These are phyloP conservation scores for Phytopythium mirpurense DNA, from an alignment of 352 stramenopile species.

Conservation along the genomic window DNA sequence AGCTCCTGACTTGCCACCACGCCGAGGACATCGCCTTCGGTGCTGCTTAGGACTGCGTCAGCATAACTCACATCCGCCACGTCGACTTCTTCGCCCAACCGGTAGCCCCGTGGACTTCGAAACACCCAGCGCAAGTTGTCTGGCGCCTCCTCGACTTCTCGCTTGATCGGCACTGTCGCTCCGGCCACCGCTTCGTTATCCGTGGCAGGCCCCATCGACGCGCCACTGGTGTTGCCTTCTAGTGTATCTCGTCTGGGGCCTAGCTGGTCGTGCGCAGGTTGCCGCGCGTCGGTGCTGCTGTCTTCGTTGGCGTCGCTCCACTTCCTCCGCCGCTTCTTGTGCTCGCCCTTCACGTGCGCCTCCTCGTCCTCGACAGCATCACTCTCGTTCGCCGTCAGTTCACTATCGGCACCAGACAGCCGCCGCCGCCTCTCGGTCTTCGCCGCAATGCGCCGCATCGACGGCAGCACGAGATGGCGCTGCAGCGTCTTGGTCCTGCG, in stretches of 20 bases:
- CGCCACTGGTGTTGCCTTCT: background rate
- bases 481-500: slow-evolving; percentile 19
- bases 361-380: background rate
- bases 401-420: slow-evolving; percentile 23
- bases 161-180: slow-evolving; percentile 10
- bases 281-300: background rate
- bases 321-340: slow-evolving; percentile 4
- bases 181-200: background rate
- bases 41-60: slow-evolving; percentile 39
- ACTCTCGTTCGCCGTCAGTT: slow-evolving; percentile 7
- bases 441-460: slow-evolving; percentile 38
- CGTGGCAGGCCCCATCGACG: background rate
- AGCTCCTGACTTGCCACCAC: slow-evolving; percentile 67
- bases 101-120: slow-evolving; percentile 59
- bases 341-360: background rate
- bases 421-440: slow-evolving; percentile 29
- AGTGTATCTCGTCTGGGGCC: background rate
- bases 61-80: slow-evolving; percentile 45
- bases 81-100: slow-evolving; percentile 55
- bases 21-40: slow-evolving; percentile 47
- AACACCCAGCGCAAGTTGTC: slow-evolving; percentile 47
- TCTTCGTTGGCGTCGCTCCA: slow-evolving; percentile 7
- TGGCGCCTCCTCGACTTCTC: slow-evolving; percentile 13
- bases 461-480: slow-evolving; percentile 38
- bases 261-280: background rate